A percentile compares a stretch with the other conserved stretches of the same genome.
phyloP scores from a whole-genome alignment of 106 monocot genomes.

The Dactylorhiza incarnata region DNA sequence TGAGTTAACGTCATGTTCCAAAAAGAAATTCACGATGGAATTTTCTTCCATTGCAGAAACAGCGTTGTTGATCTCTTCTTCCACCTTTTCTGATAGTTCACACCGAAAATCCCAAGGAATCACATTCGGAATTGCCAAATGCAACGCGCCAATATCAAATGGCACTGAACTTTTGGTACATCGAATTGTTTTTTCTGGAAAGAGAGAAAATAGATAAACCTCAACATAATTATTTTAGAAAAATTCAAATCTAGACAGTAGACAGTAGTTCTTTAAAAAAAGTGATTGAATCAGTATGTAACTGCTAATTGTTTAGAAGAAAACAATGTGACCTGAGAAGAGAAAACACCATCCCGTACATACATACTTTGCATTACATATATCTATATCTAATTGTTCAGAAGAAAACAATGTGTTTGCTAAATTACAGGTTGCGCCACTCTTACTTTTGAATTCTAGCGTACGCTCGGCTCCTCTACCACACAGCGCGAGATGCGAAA shows the following conservation, averaged over 20 bases:
- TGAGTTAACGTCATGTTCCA: conserved; percentile 5
- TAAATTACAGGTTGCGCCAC: too few relatives aligned
- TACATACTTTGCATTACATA: background rate
- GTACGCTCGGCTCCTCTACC: too few relatives aligned
- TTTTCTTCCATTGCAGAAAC: conserved; percentile 34
- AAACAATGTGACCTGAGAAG: background rate
- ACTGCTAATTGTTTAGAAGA: background rate
- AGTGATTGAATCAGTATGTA: background rate
- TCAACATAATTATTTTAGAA: background rate
- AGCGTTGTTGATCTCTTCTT: conserved; percentile 45
- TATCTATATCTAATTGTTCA: too few relatives aligned
- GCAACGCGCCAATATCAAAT: conserved; percentile 67
- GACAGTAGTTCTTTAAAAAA: background rate
- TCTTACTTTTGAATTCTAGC: too few relatives aligned
- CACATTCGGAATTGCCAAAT: conserved; percentile 40
- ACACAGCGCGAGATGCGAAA: too few relatives aligned
- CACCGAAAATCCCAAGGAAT: conserved; percentile 66
- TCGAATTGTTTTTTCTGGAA: background rate
- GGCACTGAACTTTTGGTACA: conserved; percentile 24
- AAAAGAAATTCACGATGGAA: conserved; percentile 4
- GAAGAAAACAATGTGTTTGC: too few relatives aligned
- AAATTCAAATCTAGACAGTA: background rate
- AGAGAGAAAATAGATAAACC: background rate
- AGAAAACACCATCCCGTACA: background rate
- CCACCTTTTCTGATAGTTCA: conserved; percentile 56